Conservation (phyloP, 2,329 filamentous ascomycete genomes). For the Fusarium praegraminearum region DNA sequence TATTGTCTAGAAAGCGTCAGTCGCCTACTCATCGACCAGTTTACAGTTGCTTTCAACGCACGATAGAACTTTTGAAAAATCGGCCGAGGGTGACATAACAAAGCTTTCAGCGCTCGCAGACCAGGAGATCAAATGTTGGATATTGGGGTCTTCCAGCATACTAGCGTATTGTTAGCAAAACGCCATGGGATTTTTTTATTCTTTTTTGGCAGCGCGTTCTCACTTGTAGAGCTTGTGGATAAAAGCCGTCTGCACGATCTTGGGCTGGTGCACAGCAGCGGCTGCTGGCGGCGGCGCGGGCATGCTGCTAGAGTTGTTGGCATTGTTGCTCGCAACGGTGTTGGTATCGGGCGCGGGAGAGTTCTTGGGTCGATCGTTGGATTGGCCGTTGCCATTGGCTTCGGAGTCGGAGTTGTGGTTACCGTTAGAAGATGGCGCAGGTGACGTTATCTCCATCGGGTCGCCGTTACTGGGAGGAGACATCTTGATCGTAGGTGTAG, state of each 20-base stretch:
- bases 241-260: constrained; percentile 98
- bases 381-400: constrained; percentile 55
- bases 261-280: constrained; percentile 88
- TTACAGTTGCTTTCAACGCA: constrained; percentile 64
- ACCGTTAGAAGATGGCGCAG: constrained; percentile 59
- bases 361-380: constrained; percentile 53
- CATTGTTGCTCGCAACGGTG: constrained; percentile 43
- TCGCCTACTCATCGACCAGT: neutral
- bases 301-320: constrained; percentile 55
- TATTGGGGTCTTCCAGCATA: constrained; percentile 95
- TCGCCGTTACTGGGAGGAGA: constrained; percentile 69
- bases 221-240: constrained; percentile 99
- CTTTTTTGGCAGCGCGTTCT: constrained; percentile 47
- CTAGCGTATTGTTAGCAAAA: constrained; percentile 62
- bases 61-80: constrained; percentile 98
- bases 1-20: constrained; percentile 77
- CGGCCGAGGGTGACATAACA: constrained; percentile 96
- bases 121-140: constrained; percentile 97
- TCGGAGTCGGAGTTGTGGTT: constrained; percentile 60
- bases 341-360: constrained; percentile 56
- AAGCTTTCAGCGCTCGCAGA: constrained; percentile 94
- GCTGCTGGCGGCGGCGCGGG: constrained; percentile 66
- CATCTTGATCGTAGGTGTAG: constrained; percentile 68
- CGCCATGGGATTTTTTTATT: neutral
- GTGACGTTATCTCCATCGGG: constrained; percentile 72